phyloP scores from a whole-genome alignment of 345 rosid species.

The Brassica juncea region DNA sequence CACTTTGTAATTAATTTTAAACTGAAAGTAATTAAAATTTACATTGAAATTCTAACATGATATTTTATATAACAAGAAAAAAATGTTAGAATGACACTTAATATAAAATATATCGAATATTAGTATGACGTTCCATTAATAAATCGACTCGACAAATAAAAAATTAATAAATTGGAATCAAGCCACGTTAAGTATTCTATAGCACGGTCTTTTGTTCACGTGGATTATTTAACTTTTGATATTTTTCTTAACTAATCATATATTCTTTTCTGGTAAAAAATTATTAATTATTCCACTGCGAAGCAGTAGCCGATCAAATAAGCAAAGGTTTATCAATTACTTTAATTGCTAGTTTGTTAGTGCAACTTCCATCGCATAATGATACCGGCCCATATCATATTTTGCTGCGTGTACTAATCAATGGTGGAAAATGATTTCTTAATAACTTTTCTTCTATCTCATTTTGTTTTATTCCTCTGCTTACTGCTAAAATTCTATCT shows the following conservation, averaged over 20 bases:
- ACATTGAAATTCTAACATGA: no score
- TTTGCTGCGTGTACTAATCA: background rate
- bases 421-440: no score
- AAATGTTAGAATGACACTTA: no score
- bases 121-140: background rate
- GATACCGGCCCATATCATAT: background rate
- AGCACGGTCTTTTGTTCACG: slow-evolving; percentile 36
- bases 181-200: slow-evolving; percentile 17
- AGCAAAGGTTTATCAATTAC: slow-evolving; percentile 12
- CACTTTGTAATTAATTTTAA: no score
- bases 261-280: background rate
- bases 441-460: no score
- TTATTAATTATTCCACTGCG: background rate
- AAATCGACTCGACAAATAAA: background rate
- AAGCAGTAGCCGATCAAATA: slow-evolving; percentile 21
- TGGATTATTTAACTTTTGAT: slow-evolving; percentile 30
- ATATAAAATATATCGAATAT: no score
- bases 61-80: no score
- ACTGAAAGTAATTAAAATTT: no score
- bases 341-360: background rate
- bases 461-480: no score
- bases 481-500: no score
- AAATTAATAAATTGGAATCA: background rate
- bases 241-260: slow-evolving; percentile 4
- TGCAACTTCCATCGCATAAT: slow-evolving; percentile 7